A percentile compares a stretch with the other conserved stretches of the same genome.
Conservation (phyloP, 139 green algal species). For the Axilococcus clingmanii region DNA sequence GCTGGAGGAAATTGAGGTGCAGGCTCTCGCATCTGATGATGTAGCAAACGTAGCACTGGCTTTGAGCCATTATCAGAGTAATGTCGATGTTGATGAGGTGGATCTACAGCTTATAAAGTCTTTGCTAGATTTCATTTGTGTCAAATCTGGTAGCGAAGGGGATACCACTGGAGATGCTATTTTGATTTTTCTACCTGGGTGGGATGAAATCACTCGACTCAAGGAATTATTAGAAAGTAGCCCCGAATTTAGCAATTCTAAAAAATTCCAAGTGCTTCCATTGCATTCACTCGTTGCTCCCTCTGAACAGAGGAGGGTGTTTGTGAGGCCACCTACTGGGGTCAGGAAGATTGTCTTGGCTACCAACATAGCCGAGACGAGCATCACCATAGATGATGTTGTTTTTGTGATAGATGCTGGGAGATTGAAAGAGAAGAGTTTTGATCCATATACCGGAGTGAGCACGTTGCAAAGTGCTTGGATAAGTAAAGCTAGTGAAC, state of each 20-base stretch:
- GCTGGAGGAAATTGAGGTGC: conserved; percentile 19
- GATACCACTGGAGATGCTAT: conserved; percentile 31
- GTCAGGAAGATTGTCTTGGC: conserved; percentile 70
- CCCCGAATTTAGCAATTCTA: conserved; percentile 13
- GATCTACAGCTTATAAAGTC: conserved; percentile 35
- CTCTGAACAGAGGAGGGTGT: conserved; percentile 55
- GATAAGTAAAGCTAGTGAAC: conserved; percentile 47
- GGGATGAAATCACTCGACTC: conserved; percentile 73
- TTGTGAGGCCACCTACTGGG: conserved; percentile 39
- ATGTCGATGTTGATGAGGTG: conserved; percentile 45
- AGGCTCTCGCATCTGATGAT: conserved; percentile 8
- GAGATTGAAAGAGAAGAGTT: conserved; percentile 73
- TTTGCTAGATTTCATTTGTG: conserved; percentile 35
- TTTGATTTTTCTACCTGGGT: conserved; percentile 76
- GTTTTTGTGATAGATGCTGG: conserved; percentile 71
- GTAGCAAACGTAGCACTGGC: conserved; percentile 24
- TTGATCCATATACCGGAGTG: conserved; percentile 68
- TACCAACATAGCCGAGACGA: conserved; percentile 81
- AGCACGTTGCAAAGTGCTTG: conserved; percentile 53
- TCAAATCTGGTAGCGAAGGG: conserved; percentile 19
- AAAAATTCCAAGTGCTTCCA: conserved; percentile 41
- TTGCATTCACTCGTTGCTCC: conserved; percentile 68
- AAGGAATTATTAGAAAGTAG: conserved; percentile 43
- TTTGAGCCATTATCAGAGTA: conserved; percentile 28
- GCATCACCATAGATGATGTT: conserved; percentile 80